Evolutionary conservation across 208 protist species (phyloP), one percentile per base, ranked within the genome.

Genomic region (Acanthamoeba royreba): DNA sequence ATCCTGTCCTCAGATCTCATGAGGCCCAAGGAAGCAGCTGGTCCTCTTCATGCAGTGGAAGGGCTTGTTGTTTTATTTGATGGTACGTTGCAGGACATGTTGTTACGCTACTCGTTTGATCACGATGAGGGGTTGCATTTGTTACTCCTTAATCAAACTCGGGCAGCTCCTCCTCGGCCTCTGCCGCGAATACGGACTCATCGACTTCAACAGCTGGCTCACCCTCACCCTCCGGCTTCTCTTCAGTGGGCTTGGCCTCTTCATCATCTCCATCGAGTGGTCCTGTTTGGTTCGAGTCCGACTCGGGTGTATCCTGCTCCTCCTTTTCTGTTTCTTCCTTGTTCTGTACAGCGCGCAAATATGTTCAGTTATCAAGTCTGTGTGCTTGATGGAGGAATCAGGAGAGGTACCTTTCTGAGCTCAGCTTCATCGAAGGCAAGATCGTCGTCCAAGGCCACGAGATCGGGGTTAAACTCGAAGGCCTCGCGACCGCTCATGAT

Each of bases 361-460:
- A 63, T 28, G 0, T n/a, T 35, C 52, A 13, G 25, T 25, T 25
- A 72, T 13, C 55, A 63, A 4, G 55, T 7, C 55, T 35, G 55
- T 28, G 33, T 13, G n/a, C 0, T 11, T 33, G 33, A 40, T 81
- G 15, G 72, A 58, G 49, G 49, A 55, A 19, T 55, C 49, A 55
- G 49, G 13, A 55, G 13, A 55, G 19, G 49, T 55, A 83, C 72
- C 72, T 83, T 83, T 83, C 72, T 83, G n/a, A 83, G 72, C 72
- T 83, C 72, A 2, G 96, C 96, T 19, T 83, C 72, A n/a, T 83
- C 72, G 42, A 40, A 83, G 42, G 72, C 72, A 28, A 52, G 43
- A 52, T 94, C 94, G 33, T 97, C 97, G 85, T 97, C 97, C 66
- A 97, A 96, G 42, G 95, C 92, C 87, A 97, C 96, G 3, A 97